Base-by-base conservation (phyloP, 2,329 filamentous ascomycete species). In the Fusarium fujikuroi region DNA sequence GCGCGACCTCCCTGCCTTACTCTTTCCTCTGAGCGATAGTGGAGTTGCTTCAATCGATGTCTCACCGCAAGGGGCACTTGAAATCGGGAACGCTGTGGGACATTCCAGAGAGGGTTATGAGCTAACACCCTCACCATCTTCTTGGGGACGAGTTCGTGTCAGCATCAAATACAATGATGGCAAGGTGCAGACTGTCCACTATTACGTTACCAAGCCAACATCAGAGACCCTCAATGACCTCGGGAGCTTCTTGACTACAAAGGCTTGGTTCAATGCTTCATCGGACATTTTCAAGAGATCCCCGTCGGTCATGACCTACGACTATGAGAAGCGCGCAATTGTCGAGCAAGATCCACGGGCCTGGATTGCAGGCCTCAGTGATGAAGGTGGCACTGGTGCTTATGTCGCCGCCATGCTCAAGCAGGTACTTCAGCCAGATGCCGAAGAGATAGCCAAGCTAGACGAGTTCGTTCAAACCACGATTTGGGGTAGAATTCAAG, bases 361-460 rank as follows among this genome's bases (percentile, higher is more conserved):
- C 11, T 91, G 89, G 89, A 86, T 91, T 9, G 84, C 88, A 2
- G 89, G 89, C 0, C 81, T 91, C 2, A 90, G 87, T 62, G 89
- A 91, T 63, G 89, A 91, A 79, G 89, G 83, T 1, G 89, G 89
- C 2, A 86, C 87, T 0, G 88, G 88, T 2, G 85, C 88, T 0
- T 90, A 86, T 68, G 83, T 90, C 2, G 87, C 88, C 0, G 86
- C 87, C 0, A 80, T 84, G 4, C 84, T 88, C 80, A 91, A 91
- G 78, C 86, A 89, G 64, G 83, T 83, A 4, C 77, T 85, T 11
- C 86, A 87, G 39, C 88, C 89, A 0, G 78, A 84, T 15, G 81
- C 84, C 0, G 79, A 78, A 1, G 87, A 91, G 68, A 78, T 91
- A 2, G 73, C 81, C 0, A 85, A 86, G 66, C 81, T 91, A 1